Evolutionary conservation across 495 filamentous ascomycete genomes (phyloP).

Genomic region (Darksidea phi): DNA sequence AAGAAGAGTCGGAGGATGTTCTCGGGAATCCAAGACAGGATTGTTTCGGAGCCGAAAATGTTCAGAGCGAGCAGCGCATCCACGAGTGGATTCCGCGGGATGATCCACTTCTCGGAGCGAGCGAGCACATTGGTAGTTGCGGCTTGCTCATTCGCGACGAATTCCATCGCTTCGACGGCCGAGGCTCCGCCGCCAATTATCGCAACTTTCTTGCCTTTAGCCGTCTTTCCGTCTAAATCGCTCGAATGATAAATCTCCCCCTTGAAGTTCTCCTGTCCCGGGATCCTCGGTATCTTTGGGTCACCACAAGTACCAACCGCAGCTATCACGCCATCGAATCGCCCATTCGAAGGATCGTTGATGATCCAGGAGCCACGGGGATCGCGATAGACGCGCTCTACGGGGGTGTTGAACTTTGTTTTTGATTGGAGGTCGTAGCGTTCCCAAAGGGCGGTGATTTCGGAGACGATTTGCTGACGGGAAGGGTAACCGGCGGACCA

Average conservation of each 20-base stretch:
- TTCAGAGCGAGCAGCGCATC: conserved; percentile 74
- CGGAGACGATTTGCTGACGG: conserved; percentile 66
- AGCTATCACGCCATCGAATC: conserved; percentile 75
- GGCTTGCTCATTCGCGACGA: conserved; percentile 66
- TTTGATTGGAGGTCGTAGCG: conserved; percentile 67
- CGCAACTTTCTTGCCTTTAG: conserved; percentile 37
- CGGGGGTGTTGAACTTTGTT: conserved; percentile 68
- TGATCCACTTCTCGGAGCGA: conserved; percentile 84
- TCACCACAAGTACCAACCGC: conserved; percentile 79
- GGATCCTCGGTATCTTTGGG: conserved; percentile 61
- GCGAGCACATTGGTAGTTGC: conserved; percentile 69
- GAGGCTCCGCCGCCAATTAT: conserved; percentile 64
- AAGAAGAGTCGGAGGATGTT: conserved; percentile 72
- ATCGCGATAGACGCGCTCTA: conserved; percentile 67
- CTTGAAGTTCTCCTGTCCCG: conserved; percentile 35
- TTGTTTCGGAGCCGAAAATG: conserved; percentile 73
- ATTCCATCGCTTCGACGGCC: conserved; percentile 82
- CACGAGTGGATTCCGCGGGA: conserved; percentile 73
- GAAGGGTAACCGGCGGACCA: conserved; percentile 75
- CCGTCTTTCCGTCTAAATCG: conserved; percentile 32
- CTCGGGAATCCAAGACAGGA: conserved; percentile 75
- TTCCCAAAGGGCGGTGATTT: conserved; percentile 72
- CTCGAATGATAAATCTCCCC: conserved; percentile 38
- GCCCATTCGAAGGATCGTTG: conserved; percentile 65
- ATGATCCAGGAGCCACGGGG: conserved; percentile 74